These are phyloP conservation scores for Saprolegnia parasitica DNA, from an alignment of 352 stramenopile genomes.

Conservation along the genomic window DNA sequence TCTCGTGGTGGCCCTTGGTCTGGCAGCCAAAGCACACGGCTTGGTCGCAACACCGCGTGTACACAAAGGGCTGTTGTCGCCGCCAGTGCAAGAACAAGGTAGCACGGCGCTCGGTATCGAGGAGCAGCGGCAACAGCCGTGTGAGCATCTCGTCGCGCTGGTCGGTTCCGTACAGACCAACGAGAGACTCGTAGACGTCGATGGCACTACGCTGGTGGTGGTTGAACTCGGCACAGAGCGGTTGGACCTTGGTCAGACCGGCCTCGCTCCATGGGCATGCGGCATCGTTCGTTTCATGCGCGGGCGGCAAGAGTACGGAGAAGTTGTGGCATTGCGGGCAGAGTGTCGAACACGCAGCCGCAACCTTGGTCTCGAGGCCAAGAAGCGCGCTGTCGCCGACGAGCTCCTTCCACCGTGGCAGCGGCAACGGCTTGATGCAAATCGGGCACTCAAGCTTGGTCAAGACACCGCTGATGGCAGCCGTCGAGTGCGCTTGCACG, in stretches of 20 bases:
- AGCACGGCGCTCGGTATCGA: conserved; percentile 16
- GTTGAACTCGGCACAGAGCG: neutral
- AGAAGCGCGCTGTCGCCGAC: neutral
- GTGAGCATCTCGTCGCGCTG: neutral
- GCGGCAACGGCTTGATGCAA: neutral
- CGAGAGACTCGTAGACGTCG: neutral
- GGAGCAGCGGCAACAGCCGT: neutral
- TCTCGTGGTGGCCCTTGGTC: conserved; percentile 2
- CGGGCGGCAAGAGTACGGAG: neutral
- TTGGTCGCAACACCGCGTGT: conserved; percentile 6
- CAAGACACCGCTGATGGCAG: neutral
- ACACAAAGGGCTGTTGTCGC: neutral
- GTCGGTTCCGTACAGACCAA: neutral
- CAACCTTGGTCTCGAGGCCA: neutral
- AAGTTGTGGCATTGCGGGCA: neutral
- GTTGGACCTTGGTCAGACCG: neutral
- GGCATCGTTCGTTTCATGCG: too few relatives aligned
- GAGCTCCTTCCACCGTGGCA: neutral
- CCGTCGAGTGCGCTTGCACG: neutral
- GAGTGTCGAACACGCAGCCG: neutral
- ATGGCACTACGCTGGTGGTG: neutral
- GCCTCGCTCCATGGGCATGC: too few relatives aligned
- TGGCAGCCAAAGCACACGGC: conserved; percentile 17
- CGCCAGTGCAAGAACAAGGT: conserved; percentile 9
- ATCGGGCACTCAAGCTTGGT: neutral